Percentiles rank a stretch among this genome's conserved stretches.
Evolutionary conservation across 805 yeast genomes (phyloP).

Genomic region (Yamadazyma olivae): DNA sequence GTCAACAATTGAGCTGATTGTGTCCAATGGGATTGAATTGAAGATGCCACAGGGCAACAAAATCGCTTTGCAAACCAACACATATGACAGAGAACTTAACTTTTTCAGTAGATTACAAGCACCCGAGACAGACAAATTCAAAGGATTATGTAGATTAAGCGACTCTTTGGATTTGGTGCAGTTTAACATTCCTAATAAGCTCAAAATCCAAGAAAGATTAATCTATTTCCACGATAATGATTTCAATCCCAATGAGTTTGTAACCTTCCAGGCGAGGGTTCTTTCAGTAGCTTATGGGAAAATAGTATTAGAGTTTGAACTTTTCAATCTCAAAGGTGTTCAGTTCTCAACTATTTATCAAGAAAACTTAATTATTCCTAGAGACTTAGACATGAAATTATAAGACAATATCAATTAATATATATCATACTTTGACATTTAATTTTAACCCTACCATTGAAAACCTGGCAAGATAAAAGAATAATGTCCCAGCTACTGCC

Average conservation of each 20-base stretch:
- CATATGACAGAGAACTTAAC: constrained; percentile 6
- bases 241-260: constrained; percentile 49
- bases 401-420: not conserved
- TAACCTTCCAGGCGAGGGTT: constrained; percentile 46
- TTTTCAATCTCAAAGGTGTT: constrained; percentile 46
- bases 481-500: constrained; percentile 23
- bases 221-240: constrained; percentile 62
- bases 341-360: constrained; percentile 62
- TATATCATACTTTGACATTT: constrained; percentile 18
- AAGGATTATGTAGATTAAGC: constrained; percentile 7
- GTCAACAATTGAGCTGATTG: constrained; percentile 11
- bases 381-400: constrained; percentile 1
- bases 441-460: constrained; percentile 20
- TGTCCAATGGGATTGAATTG: constrained; percentile 4
- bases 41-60: constrained; percentile 2
- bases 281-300: constrained; percentile 51
- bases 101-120: constrained; percentile 5
- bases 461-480: constrained; percentile 23
- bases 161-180: constrained; percentile 3
- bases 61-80: constrained; percentile 3
- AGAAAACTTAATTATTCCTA: constrained; percentile 49
- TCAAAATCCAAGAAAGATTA: constrained; percentile 18
- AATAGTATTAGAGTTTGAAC: constrained; percentile 55
- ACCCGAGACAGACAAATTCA: constrained; percentile 5
- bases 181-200: constrained; percentile 1